These are phyloP conservation scores for Tolypocladium pustulatum DNA, from an alignment of 2,329 filamentous ascomycete species.

Conservation along the genomic window DNA sequence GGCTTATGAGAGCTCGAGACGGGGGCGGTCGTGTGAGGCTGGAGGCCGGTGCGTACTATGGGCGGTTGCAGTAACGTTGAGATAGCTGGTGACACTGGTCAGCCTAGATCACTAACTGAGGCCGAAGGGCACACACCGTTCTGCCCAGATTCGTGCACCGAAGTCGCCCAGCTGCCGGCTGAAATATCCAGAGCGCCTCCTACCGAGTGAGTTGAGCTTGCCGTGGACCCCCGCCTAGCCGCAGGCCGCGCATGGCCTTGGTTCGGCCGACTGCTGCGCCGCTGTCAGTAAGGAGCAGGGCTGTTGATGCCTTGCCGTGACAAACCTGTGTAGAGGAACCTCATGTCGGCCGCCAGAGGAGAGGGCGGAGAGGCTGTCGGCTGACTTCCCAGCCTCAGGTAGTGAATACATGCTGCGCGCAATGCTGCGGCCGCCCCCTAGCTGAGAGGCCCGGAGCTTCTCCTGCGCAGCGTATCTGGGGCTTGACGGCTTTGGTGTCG, in stretches of 20 bases:
- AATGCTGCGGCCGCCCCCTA: conserved; percentile 1
- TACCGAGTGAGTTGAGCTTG: conserved; percentile 81
- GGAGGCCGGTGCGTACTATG: conserved; percentile 77
- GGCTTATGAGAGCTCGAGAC: conserved; percentile 65
- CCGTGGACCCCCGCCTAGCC: conserved; percentile 66
- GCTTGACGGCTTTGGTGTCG: conserved; percentile 19
- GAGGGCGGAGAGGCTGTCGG: conserved; percentile 51
- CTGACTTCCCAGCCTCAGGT: conserved; percentile 49
- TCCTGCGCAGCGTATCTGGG: conserved; percentile 7
- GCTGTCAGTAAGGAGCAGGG: conserved; percentile 10
- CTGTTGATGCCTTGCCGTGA: neutral
- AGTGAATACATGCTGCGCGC: conserved; percentile 47
- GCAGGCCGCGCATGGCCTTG: conserved; percentile 34
- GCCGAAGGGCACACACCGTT: conserved; percentile 50
- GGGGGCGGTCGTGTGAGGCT: conserved; percentile 65
- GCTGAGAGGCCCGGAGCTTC: conserved; percentile 1
- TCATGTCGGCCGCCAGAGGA: conserved; percentile 41
- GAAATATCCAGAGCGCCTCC: conserved; percentile 71
- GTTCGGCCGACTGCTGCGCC: conserved; percentile 27
- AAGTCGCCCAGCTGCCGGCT: conserved; percentile 42
- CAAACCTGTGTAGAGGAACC: conserved; percentile 49
- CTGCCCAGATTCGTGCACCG: conserved; percentile 62
- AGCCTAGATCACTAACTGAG: neutral
- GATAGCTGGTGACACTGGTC: conserved; percentile 49
- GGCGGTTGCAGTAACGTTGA: conserved; percentile 87